Evolutionary conservation across 1,284 basidiomycete species (phyloP).

Genomic region (Xerocomus amazonicus): DNA sequence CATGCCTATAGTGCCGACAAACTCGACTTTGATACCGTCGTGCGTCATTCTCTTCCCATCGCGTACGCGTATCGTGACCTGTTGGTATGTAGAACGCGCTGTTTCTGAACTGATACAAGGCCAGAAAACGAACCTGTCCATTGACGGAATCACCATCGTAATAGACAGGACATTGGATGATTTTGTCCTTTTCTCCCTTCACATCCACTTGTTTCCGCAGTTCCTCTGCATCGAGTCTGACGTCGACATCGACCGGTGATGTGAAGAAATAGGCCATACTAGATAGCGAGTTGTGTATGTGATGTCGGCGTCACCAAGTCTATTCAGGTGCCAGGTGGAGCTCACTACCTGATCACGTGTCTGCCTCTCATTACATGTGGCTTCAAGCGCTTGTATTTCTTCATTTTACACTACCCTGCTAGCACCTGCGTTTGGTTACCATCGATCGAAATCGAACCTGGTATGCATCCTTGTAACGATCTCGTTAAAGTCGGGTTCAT

Average conservation of each 20-base stretch:
- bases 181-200: slow-evolving; percentile 77
- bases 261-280: slow-evolving; percentile 84
- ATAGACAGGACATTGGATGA: slow-evolving; percentile 86
- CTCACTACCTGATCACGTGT: background rate
- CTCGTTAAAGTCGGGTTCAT: slow-evolving; percentile 71
- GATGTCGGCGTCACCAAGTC: too few relatives aligned
- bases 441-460: slow-evolving; percentile 59
- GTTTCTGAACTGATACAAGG: background rate
- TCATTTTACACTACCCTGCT: background rate
- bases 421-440: slow-evolving; percentile 32
- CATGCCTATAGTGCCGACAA: slow-evolving; percentile 93
- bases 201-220: slow-evolving; percentile 75
- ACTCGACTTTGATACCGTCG: slow-evolving; percentile 97
- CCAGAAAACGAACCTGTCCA: slow-evolving; percentile 66
- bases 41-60: slow-evolving; percentile 96
- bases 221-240: slow-evolving; percentile 86
- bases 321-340: too few relatives aligned
- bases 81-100: slow-evolving; percentile 8
- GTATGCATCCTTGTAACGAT: slow-evolving; percentile 72
- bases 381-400: too few relatives aligned
- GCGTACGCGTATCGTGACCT: slow-evolving; percentile 86
- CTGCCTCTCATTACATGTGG: too few relatives aligned
- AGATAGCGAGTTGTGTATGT: background rate
- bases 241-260: slow-evolving; percentile 87
- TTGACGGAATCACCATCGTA: slow-evolving; percentile 90